These are phyloP conservation scores for Parmelia sp. DNA, from an alignment of 495 filamentous ascomycete species.

Conservation along the genomic window DNA sequence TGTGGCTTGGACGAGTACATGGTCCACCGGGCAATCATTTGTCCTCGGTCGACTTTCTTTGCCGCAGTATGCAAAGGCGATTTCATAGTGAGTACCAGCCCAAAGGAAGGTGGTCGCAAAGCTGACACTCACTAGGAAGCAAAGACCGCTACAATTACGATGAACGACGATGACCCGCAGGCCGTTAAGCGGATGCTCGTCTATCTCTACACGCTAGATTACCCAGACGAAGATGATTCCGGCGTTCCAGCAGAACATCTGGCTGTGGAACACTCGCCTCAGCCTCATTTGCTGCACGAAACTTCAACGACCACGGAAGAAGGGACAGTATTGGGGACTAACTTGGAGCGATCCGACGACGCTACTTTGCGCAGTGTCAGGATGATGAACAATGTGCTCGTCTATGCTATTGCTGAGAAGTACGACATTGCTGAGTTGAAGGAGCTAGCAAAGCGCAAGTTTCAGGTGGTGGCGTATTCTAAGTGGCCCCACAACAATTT, in stretches of 20 bases:
- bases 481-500: background rate
- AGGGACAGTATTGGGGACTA: background rate
- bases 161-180: constrained; percentile 7
- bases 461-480: background rate
- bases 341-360: background rate
- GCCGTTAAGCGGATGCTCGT: background rate
- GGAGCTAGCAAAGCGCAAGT: constrained; percentile 8
- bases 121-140: background rate
- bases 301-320: background rate
- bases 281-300: background rate
- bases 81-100: constrained; percentile 26
- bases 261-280: background rate
- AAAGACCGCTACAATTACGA: background rate
- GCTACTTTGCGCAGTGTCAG: background rate
- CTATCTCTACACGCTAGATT: constrained; percentile 11
- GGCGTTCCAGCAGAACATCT: background rate
- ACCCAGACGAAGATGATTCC: constrained; percentile 3
- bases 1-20: constrained; percentile 29
- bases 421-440: constrained; percentile 9
- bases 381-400: constrained; percentile 9
- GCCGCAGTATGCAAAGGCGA: constrained; percentile 26
- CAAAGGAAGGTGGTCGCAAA: background rate
- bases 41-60: constrained; percentile 32
- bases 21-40: constrained; percentile 35
- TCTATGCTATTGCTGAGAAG: constrained; percentile 1